Conservation (phyloP, 139 green algal species). For the Volvox reticuliferus region DNA sequence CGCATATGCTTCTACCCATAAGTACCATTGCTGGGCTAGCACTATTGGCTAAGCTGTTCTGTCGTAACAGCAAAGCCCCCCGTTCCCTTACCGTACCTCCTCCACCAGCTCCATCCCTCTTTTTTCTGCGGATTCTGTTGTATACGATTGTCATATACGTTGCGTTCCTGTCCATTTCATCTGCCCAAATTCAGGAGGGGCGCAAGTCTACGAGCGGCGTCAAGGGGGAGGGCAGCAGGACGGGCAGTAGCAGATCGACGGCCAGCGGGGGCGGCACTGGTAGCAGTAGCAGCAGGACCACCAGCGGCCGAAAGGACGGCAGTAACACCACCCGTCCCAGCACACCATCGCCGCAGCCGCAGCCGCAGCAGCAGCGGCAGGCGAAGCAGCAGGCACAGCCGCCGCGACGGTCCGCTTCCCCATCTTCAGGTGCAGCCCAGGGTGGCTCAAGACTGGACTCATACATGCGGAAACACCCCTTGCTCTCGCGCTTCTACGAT, state of each 20-base stretch:
- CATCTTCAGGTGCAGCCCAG: neutral
- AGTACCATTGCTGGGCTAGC: too few species aligned
- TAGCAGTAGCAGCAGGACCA: neutral
- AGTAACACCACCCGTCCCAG: neutral
- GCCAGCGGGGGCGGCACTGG: neutral
- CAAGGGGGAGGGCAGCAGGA: slow-evolving; percentile 14
- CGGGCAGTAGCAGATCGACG: neutral
- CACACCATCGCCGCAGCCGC: neutral
- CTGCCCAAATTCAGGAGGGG: slow-evolving; percentile 16
- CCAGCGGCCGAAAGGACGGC: slow-evolving; percentile 10
- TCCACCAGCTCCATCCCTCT: too few species aligned
- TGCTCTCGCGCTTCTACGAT: slow-evolving; percentile 26
- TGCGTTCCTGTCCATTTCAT: too few species aligned
- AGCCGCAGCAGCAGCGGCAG: neutral
- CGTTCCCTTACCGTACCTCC: too few species aligned
- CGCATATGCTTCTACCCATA: too few species aligned
- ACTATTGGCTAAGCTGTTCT: too few species aligned
- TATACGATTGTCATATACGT: too few species aligned
- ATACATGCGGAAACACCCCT: slow-evolving; percentile 10
- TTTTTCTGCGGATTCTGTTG: too few species aligned
- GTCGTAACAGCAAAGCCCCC: too few species aligned
- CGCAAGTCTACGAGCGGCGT: slow-evolving; percentile 20
- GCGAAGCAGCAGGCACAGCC: neutral
- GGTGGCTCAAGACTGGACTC: neutral
- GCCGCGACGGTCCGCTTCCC: too few species aligned